Percentiles rank a stretch among this genome's conserved stretches.
Evolutionary conservation across 768 basidiomycete species (phyloP).

Genomic region (Rubroboletus satanas): DNA sequence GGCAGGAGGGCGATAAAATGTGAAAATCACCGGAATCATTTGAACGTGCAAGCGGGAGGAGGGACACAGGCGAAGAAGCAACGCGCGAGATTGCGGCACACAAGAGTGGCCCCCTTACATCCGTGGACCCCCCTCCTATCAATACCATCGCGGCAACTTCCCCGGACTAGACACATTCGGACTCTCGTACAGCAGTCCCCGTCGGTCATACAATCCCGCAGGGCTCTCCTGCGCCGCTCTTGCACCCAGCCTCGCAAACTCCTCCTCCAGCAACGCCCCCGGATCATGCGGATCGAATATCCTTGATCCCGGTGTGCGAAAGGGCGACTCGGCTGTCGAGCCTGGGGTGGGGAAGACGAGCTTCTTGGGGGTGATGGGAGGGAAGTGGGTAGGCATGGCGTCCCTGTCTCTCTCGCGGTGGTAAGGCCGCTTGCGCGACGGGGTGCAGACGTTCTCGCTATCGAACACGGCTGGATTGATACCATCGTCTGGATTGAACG

Average conservation of each 20-base stretch:
- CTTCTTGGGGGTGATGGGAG: constrained; percentile 45
- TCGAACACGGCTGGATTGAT: constrained; percentile 37
- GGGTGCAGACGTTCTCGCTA: constrained; percentile 41
- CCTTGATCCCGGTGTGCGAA: constrained; percentile 45
- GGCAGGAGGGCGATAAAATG: neutral
- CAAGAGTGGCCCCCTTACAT: neutral
- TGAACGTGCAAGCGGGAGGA: neutral
- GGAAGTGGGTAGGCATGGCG: constrained; percentile 18
- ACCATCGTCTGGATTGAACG: constrained; percentile 25
- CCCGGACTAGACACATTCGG: constrained; percentile 60
- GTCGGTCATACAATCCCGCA: constrained; percentile 59
- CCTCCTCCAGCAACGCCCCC: constrained; percentile 63
- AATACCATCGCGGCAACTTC: constrained; percentile 52
- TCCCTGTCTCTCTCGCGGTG: constrained; percentile 28
- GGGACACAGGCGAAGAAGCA: neutral
- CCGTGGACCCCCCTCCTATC: constrained; percentile 11
- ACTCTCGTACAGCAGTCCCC: constrained; percentile 65
- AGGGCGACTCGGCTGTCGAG: constrained; percentile 37
- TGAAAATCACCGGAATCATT: neutral
- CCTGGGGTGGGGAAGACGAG: constrained; percentile 33
- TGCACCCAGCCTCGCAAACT: constrained; percentile 52
- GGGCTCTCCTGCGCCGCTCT: constrained; percentile 56
- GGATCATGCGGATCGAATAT: constrained; percentile 75
- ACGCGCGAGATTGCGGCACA: neutral
- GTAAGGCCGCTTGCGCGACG: constrained; percentile 40